Base-by-base conservation (phyloP, 805 yeast species). In the Schwanniomyces yamadae region DNA sequence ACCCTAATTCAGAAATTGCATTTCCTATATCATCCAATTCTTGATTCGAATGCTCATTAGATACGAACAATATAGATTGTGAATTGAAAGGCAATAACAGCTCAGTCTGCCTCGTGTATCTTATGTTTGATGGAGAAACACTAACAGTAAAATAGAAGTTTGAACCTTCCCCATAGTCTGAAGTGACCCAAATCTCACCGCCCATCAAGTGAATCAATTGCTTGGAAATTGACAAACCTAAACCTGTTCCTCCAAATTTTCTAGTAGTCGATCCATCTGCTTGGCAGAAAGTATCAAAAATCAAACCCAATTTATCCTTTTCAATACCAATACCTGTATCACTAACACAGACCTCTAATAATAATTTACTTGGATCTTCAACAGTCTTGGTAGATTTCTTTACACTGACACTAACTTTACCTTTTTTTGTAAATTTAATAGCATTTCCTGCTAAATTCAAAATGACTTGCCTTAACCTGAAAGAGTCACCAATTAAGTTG, bases 191-290 rank as follows among this genome's bases (percentile, higher is more conserved):
- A 43, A 87, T 86, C 45, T 84, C 91, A 55, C 95, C 96, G 28
- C 95, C 95, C 95, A 88, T 87, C 45, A 87, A 71, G 52, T 85
- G 90, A 52, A 88, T 87, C 48, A 87, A 72, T 50, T 86, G 88
- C 58, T 85, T 86, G 7, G 95, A 88, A 57, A 87, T 87, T 3
- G 95, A 84, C 37, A 87, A 70, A 12, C 96, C 96, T 30, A 87
- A 70, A 45, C 96, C 96, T 3, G 95, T 88, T 52, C 96, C 96
- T 50, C 95, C 96, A 57, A 87, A 88, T 59, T 86, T 86, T 57
- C 95, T 76, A 1, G 95, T 87, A 2, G 95, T 87, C 4, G 95
- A 85, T 27, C 96, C 96, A 63, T 87, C 96, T 6, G 95, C 95
- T 59, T 87, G 95, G 48, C 95, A 84, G 66, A 87, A 87, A 3